Base-by-base conservation (phyloP, 352 stramenopile species). In the Globisporangium parvum region DNA sequence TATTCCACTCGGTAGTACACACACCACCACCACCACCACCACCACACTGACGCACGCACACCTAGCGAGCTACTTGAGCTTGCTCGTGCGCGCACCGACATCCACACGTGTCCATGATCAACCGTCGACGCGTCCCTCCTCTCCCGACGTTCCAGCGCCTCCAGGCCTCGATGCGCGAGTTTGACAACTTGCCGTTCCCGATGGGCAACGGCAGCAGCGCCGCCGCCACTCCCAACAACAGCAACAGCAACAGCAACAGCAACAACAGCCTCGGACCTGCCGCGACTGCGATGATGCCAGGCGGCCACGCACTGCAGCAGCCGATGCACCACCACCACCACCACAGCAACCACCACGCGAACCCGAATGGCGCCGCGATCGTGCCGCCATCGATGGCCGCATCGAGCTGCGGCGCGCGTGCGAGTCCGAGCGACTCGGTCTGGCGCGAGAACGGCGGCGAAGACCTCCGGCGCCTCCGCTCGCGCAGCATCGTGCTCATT, bases 101-200 rank as follows among this genome's bases (percentile, higher is more conserved):
- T 20, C 8, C n/a, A 21, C 49, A 23, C 39, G 51, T 56, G 40
- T 64, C 42, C 60, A 85, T 85, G 75, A 63, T 85, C 60, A 85
- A 83, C 55, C 68, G 65, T 41, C 47, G 52, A 41, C 52, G 52
- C 52, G 31, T 37, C 31, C 31, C 49, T 35, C 33, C 59, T 40
- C 26, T 73, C 11, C 75, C 74, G 52, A 72, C 63, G n/a, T 79
- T 82, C 62, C 68, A 85, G 63, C 70, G 68, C 21, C 67, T 82
- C 47, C 67, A 71, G 62, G 66, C 66, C 21, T 71, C 69, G n/a
- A 77, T 77, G 69, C 66, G 69, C 33, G 69, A 77, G 53, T 65
- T 80, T 39, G 73, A 80, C 55, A 65, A 57, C 42, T 49, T 57
- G 23, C 53, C 56, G 18, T 65, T 66, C 41, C 44, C 62, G 0